Percentiles rank a stretch among this genome's conserved stretches.
Evolutionary conservation across 495 filamentous ascomycete genomes (phyloP).

Genomic region (Hypoxylon lienhwacheense): DNA sequence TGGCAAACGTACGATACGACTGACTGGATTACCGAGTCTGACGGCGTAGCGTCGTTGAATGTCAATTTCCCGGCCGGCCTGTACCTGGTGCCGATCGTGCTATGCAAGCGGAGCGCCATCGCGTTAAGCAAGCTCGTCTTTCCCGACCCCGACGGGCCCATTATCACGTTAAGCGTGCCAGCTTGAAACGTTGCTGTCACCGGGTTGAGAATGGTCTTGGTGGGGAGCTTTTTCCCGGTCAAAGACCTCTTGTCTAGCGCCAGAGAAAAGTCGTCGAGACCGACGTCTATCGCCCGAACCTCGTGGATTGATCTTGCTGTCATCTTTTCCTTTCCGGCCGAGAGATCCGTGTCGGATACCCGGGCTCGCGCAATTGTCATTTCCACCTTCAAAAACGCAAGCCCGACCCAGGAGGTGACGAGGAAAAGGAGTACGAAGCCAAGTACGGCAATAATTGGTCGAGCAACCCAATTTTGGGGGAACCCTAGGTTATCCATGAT

Average conservation of each 20-base stretch:
- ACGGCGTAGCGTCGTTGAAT: constrained; percentile 68
- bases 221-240: constrained; percentile 49
- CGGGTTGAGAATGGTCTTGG: constrained; percentile 62
- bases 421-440: constrained; percentile 62
- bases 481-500: constrained; percentile 67
- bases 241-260: constrained; percentile 60
- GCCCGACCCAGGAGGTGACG: constrained; percentile 54
- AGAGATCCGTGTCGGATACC: constrained; percentile 54
- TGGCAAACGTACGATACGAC: constrained; percentile 75
- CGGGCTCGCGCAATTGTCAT: constrained; percentile 62
- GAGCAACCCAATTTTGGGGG: constrained; percentile 61
- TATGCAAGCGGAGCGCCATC: constrained; percentile 65
- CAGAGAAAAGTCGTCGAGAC: constrained; percentile 61
- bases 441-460: constrained; percentile 63
- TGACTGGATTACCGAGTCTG: constrained; percentile 64
- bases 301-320: constrained; percentile 52
- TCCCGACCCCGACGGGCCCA: constrained; percentile 75
- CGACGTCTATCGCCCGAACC: constrained; percentile 60
- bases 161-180: constrained; percentile 70
- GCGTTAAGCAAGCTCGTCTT: constrained; percentile 72
- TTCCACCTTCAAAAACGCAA: constrained; percentile 61
- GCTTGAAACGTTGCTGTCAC: constrained; percentile 64
- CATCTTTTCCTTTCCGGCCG: constrained; percentile 65
- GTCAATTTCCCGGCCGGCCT: constrained; percentile 58
- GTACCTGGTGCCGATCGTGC: constrained; percentile 58